A percentile compares a stretch with the other conserved stretches of the same genome.
Evolutionary conservation across 352 stramenopile genomes (phyloP).

Genomic region (Paralagenidium karlingii): DNA sequence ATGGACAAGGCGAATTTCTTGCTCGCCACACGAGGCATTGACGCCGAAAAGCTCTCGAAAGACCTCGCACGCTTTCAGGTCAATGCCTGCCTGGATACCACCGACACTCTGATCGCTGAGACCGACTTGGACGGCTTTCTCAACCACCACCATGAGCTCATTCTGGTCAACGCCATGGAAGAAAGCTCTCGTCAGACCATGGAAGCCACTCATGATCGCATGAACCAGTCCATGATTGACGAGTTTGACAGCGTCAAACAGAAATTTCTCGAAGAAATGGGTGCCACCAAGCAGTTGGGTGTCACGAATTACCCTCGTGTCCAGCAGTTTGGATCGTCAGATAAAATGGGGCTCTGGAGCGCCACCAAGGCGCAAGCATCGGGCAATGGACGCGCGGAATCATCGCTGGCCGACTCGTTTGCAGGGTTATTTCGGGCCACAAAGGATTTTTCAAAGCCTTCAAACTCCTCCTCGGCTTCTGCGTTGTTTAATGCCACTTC

Average conservation of each 20-base stretch:
- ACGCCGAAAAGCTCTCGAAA: constrained; percentile 78
- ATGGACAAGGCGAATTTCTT: constrained; percentile 74
- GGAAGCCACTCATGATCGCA: constrained; percentile 65
- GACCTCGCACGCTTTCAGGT: constrained; percentile 74
- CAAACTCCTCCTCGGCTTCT: constrained; percentile 2
- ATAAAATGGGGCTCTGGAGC: too few species aligned
- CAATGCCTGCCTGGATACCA: constrained; percentile 54
- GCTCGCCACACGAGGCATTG: constrained; percentile 69
- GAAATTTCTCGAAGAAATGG: constrained; percentile 56
- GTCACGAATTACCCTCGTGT: constrained; percentile 63
- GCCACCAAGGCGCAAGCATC: constrained; percentile 8
- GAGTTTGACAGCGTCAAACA: constrained; percentile 74
- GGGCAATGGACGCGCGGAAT: constrained; percentile 31
- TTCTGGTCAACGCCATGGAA: constrained; percentile 83
- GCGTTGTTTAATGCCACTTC: too few species aligned
- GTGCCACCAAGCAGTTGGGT: constrained; percentile 46
- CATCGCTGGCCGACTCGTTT: constrained; percentile 25
- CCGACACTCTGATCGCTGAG: constrained; percentile 59
- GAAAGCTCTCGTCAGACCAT: constrained; percentile 73
- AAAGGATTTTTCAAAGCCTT: too few species aligned
- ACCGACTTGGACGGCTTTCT: constrained; percentile 83
- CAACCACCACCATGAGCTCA: constrained; percentile 86
- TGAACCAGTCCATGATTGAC: constrained; percentile 80
- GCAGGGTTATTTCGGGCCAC: too few species aligned
- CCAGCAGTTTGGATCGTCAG: constrained; percentile 19